These are phyloP conservation scores for Gigaspora rosea DNA, from an alignment of 192 early-diverging fungal species.

Conservation along the genomic window DNA sequence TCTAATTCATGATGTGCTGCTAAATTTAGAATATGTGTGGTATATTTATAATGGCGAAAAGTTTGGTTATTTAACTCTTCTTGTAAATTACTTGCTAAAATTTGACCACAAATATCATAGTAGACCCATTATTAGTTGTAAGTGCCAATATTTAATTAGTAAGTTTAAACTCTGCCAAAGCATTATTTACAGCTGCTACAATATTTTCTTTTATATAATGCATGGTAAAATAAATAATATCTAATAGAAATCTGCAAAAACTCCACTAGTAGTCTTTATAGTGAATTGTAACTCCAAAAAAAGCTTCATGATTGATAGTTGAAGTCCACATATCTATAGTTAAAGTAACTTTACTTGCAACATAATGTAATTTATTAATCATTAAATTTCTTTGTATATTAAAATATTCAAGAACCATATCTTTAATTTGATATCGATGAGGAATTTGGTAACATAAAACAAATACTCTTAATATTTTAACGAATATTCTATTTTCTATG, in stretches of 20 bases:
- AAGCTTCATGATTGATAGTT: not conserved
- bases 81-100: not conserved
- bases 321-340: constrained; percentile 19
- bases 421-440: too few relatives aligned
- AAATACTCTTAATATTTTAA: not conserved
- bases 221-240: not conserved
- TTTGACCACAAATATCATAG: not conserved
- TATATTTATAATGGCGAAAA: not conserved
- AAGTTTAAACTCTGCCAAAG: not conserved
- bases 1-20: not conserved
- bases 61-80: not conserved
- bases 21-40: not conserved
- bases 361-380: not conserved
- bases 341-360: not conserved
- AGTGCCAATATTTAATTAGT: not conserved
- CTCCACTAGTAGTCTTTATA: not conserved
- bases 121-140: not conserved
- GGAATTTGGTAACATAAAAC: not conserved
- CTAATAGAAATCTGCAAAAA: not conserved
- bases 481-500: not conserved
- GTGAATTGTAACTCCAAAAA: constrained; percentile 15
- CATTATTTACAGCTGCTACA: not conserved
- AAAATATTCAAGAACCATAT: not conserved
- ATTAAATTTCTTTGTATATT: not conserved
- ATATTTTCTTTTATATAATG: not conserved